These are phyloP conservation scores for Salvia miltiorrhiza DNA, from an alignment of 257 asterid species.

Conservation along the genomic window DNA sequence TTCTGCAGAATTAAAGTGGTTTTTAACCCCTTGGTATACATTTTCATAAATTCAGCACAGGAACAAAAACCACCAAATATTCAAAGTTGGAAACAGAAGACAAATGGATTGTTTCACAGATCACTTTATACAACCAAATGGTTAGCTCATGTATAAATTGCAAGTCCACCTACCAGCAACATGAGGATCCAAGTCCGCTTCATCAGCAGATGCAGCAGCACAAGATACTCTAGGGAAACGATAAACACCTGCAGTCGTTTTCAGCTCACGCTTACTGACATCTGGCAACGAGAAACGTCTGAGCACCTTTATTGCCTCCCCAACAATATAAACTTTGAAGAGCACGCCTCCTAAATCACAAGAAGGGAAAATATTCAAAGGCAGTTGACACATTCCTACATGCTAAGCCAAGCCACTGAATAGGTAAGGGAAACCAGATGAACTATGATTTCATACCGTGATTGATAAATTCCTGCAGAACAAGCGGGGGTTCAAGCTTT, in stretches of 20 bases:
- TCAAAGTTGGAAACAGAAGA: constrained; percentile 1
- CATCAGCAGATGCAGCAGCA: constrained; percentile 97
- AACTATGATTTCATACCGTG: constrained; percentile 49
- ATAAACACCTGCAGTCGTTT: constrained; percentile 64
- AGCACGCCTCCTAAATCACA: constrained; percentile 77
- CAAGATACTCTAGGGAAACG: constrained; percentile 95
- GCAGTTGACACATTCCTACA: neutral
- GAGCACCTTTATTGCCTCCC: constrained; percentile 88
- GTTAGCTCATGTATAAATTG: neutral
- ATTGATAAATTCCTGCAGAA: constrained; percentile 91
- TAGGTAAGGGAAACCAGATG: neutral
- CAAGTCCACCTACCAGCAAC: constrained; percentile 61
- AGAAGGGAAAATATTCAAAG: neutral
- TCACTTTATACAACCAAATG: neutral
- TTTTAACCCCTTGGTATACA: neutral
- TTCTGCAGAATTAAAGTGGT: constrained; percentile 39
- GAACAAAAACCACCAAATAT: neutral
- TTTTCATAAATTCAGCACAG: neutral
- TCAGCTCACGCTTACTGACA: constrained; percentile 64
- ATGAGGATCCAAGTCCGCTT: constrained; percentile 88
- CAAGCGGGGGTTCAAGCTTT: constrained; percentile 89
- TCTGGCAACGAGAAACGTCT: constrained; percentile 94
- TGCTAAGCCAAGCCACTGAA: too few relatives aligned
- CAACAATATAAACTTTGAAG: constrained; percentile 91
- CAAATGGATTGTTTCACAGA: neutral